A percentile compares a stretch with the other conserved stretches of the same genome.
phyloP scores from a whole-genome alignment of 1,284 basidiomycete genomes.

The Tetrapyrgos nigripes region DNA sequence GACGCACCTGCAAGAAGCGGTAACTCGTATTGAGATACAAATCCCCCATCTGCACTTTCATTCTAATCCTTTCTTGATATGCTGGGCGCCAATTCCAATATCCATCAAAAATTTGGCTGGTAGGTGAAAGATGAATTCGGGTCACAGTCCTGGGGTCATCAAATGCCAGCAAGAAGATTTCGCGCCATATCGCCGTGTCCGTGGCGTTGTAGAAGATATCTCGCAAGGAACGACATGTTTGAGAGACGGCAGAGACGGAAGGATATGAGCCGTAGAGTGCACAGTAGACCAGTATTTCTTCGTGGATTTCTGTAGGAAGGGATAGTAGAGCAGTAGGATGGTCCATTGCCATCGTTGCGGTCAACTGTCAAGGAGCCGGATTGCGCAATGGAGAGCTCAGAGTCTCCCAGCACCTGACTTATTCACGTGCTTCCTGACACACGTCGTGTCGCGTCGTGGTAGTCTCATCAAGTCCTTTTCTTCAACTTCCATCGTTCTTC shows the following conservation, averaged over 20 bases:
- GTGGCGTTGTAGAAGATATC: constrained; percentile 46
- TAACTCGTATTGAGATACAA: neutral
- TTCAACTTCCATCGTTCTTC: too few species aligned
- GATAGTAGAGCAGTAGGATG: neutral
- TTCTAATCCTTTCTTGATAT: constrained; percentile 19
- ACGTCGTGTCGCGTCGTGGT: too few species aligned
- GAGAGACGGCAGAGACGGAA: constrained; percentile 47
- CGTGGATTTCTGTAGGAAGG: constrained; percentile 2
- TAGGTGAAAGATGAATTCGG: constrained; percentile 19
- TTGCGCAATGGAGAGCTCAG: too few species aligned
- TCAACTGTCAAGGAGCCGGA: too few species aligned
- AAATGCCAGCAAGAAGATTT: constrained; percentile 55
- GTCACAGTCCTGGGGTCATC: constrained; percentile 51
- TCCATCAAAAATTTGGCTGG: constrained; percentile 8
- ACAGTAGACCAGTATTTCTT: constrained; percentile 18
- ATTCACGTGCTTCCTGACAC: too few species aligned
- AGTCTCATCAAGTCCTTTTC: too few species aligned
- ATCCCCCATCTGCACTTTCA: neutral
- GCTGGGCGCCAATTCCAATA: constrained; percentile 27
- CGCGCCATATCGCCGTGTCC: constrained; percentile 60
- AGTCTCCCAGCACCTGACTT: too few species aligned
- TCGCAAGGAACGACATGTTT: constrained; percentile 47
- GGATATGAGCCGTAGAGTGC: constrained; percentile 37
- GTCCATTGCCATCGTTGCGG: too few species aligned
- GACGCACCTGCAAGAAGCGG: neutral